These are phyloP conservation scores for Podospora appendiculata DNA, from an alignment of 495 filamentous ascomycete genomes.

Conservation along the genomic window DNA sequence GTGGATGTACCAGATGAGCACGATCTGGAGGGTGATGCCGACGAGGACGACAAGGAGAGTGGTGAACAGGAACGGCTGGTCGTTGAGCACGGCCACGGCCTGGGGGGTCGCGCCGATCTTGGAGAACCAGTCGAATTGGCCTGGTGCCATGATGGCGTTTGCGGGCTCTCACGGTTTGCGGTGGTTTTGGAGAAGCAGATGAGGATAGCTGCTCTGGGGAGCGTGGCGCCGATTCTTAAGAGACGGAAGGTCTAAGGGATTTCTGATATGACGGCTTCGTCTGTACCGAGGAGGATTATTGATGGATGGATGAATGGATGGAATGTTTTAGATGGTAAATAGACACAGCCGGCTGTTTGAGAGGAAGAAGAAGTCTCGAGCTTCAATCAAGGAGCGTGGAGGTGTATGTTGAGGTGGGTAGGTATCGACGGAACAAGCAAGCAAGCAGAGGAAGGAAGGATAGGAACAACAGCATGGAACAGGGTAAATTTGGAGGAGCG, in stretches of 20 bases:
- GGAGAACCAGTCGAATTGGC: slow-evolving; percentile 42
- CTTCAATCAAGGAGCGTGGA: no score
- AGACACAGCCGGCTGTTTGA: no score
- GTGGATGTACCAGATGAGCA: slow-evolving; percentile 44
- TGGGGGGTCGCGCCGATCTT: slow-evolving; percentile 39
- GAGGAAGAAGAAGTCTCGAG: no score
- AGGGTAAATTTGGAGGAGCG: not conserved
- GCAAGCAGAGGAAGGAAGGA: not conserved
- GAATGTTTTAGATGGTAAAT: no score
- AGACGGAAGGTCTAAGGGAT: not conserved
- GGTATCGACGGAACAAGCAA: not conserved
- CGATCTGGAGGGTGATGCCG: slow-evolving; percentile 29
- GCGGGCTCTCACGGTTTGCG: not conserved
- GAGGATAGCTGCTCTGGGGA: not conserved
- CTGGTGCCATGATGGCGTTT: slow-evolving; percentile 16
- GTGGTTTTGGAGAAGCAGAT: not conserved
- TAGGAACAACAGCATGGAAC: not conserved
- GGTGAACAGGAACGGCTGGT: slow-evolving; percentile 45
- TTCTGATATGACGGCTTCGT: not conserved
- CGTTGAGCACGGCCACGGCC: slow-evolving; percentile 44
- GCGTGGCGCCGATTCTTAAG: not conserved
- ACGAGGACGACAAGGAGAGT: slow-evolving; percentile 40
- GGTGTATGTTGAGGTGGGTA: not conserved
- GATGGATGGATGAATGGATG: no score
- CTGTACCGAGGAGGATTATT: not conserved